phyloP scores from a whole-genome alignment of 2,329 filamentous ascomycete genomes.

The Xylaria sp. region DNA sequence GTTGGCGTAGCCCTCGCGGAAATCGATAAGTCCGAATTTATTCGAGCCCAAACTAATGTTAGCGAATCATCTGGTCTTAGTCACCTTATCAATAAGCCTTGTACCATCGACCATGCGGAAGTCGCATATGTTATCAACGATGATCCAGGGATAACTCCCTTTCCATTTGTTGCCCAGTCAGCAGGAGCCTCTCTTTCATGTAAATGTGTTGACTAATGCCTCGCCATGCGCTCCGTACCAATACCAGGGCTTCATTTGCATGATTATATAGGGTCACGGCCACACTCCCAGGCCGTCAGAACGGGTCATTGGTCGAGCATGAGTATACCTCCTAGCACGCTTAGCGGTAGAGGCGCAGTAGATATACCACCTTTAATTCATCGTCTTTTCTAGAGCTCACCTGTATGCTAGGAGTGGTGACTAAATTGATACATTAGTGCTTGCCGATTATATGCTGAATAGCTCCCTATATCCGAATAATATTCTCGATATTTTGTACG shows the following conservation, averaged over 20 bases:
- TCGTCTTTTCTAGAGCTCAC: too few relatives aligned
- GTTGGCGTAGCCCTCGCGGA: neutral
- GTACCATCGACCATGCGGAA: neutral
- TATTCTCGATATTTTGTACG: too few relatives aligned
- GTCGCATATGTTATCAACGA: neutral
- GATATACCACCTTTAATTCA: too few relatives aligned
- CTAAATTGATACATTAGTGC: too few relatives aligned
- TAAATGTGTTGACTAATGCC: neutral
- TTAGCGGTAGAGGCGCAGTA: too few relatives aligned
- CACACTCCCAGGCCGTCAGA: too few relatives aligned
- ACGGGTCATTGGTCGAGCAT: too few relatives aligned
- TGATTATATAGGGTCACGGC: too few relatives aligned
- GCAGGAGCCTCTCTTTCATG: neutral
- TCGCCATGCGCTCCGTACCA: neutral
- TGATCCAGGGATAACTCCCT: neutral
- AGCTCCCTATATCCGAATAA: too few relatives aligned
- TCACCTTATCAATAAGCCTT: neutral
- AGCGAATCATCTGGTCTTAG: neutral
- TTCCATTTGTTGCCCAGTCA: neutral
- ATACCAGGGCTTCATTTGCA: neutral
- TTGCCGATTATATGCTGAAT: too few relatives aligned
- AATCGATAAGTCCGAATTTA: neutral
- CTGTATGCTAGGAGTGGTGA: too few relatives aligned
- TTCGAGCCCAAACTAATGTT: slow-evolving; percentile 1
- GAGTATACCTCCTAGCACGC: too few relatives aligned